Evolutionary conservation across 2,329 filamentous ascomycete genomes (phyloP).

Genomic region (Fusarium sp.): DNA sequence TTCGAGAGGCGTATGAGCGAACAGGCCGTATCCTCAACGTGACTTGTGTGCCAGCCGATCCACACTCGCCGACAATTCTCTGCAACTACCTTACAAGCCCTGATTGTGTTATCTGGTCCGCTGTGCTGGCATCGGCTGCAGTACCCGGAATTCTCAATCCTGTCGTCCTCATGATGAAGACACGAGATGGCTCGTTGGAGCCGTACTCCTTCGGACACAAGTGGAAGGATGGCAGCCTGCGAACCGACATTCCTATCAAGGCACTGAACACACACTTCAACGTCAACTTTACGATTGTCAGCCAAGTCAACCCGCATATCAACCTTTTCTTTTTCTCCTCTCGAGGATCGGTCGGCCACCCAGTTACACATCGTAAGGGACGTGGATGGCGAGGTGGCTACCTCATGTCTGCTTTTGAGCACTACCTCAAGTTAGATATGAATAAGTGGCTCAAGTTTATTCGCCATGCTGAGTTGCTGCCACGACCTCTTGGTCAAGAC

Average conservation of each 20-base stretch:
- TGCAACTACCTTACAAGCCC: constrained; percentile 96
- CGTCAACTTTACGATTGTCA: constrained; percentile 95
- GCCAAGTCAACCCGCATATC: constrained; percentile 94
- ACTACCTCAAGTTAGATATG: constrained; percentile 95
- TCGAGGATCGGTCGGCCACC: constrained; percentile 89
- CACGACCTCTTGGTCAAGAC: constrained; percentile 91
- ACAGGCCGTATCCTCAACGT: constrained; percentile 97
- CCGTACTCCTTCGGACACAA: constrained; percentile 99
- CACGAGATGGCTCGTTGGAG: constrained; percentile 79
- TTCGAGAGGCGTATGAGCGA: constrained; percentile 92
- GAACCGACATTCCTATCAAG: constrained; percentile 96
- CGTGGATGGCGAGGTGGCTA: constrained; percentile 97
- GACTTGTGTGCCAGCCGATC: constrained; percentile 94
- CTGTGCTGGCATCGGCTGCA: constrained; percentile 92
- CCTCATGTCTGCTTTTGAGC: constrained; percentile 90
- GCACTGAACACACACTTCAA: constrained; percentile 97
- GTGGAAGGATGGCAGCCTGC: constrained; percentile 96
- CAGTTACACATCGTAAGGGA: constrained; percentile 93
- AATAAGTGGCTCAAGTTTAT: constrained; percentile 98
- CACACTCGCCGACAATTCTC: constrained; percentile 91
- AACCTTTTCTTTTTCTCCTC: constrained; percentile 99
- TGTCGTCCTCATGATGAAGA: constrained; percentile 93
- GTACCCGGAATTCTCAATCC: constrained; percentile 97
- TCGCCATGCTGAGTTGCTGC: constrained; percentile 90
- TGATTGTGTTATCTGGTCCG: constrained; percentile 98